Evolutionary conservation across 2,329 filamentous ascomycete species (phyloP), one percentile per base, ranked within the genome.

Genomic region (Tolypocladium ovalisporum): DNA sequence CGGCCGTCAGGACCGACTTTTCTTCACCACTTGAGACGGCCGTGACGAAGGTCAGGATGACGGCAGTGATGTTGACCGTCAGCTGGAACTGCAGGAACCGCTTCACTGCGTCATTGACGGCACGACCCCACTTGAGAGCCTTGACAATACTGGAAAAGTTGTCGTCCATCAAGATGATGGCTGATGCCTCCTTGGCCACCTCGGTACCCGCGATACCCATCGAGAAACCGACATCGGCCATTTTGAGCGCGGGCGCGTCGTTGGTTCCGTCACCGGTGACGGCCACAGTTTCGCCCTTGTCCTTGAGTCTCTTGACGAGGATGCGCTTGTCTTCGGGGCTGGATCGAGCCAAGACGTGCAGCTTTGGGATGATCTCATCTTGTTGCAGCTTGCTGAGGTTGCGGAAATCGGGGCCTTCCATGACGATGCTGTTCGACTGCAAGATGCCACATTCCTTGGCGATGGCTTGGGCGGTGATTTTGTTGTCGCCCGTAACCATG

Each of bases 21-120:
- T 93, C 87, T 2, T 84, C 73, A 0, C 70, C 68, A 69, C 81
- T 91, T 35, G 87, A 84, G 12, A 96, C 88, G 36, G 91, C 88
- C 15, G 90, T 91, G 59, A 96, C 85, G 66, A 97, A 96, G 0
- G 92, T 94, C 56, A 96, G 79, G 22, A 88, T 72, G 52, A 96
- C 91, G 40, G 92, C 92, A 10, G 92, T 96, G 62, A 97, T 85
- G 77, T 96, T 97, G 74, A 96, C 92, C 0, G 87, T 90, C 61
- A 91, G 81, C 75, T 90, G 87, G 68, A 89, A 88, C 69, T 88
- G 84, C 55, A 90, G 75, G 71, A 90, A 90, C 60, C 86, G 85
- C 76, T 89, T 89, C 65, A 89, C 87, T 1, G 87, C 85, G 66
- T 90, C 87, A 66, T 89, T 89, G 64, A 90, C 87, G 37, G 87